These are phyloP conservation scores for Hanseniaspora mollemarum DNA, from an alignment of 805 yeast genomes.

Conservation along the genomic window DNA sequence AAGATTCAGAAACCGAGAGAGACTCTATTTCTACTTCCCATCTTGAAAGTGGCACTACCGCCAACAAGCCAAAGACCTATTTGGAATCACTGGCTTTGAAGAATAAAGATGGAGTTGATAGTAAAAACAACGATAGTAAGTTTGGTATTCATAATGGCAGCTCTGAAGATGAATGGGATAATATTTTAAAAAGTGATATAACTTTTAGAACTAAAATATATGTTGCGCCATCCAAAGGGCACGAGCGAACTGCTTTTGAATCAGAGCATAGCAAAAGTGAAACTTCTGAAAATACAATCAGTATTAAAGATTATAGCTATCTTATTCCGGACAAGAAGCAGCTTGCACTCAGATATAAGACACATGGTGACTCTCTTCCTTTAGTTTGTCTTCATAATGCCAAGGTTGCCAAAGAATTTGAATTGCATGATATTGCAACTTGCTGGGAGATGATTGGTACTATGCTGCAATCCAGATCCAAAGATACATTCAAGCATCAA, in stretches of 20 bases:
- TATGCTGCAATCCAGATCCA: slow-evolving; percentile 26
- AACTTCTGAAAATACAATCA: slow-evolving; percentile 40
- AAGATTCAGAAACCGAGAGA: slow-evolving; percentile 1
- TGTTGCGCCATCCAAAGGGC: slow-evolving; percentile 34
- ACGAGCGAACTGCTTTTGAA: slow-evolving; percentile 24
- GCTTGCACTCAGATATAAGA: slow-evolving; percentile 53
- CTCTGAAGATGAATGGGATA: slow-evolving; percentile 50
- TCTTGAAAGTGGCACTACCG: slow-evolving; percentile 3
- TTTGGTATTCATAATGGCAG: slow-evolving; percentile 19
- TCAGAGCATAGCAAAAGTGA: slow-evolving; percentile 21
- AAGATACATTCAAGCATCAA: slow-evolving; percentile 29
- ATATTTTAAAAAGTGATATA: slow-evolving; percentile 47
- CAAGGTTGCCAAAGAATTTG: slow-evolving; percentile 52
- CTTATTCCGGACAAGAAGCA: slow-evolving; percentile 67
- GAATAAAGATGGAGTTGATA: slow-evolving; percentile 2
- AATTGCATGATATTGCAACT: slow-evolving; percentile 51
- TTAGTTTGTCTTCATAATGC: slow-evolving; percentile 60
- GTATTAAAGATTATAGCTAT: slow-evolving; percentile 51
- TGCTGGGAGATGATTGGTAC: slow-evolving; percentile 57
- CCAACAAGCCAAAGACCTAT: slow-evolving; percentile 27
- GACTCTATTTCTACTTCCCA: slow-evolving; percentile 13
- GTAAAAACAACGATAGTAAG: slow-evolving; percentile 23
- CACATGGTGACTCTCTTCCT: slow-evolving; percentile 53
- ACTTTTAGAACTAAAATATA: slow-evolving; percentile 33
- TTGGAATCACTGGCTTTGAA: slow-evolving; percentile 25